These are phyloP conservation scores for Ricinus communis DNA, from an alignment of 345 rosid genomes.

Conservation along the genomic window DNA sequence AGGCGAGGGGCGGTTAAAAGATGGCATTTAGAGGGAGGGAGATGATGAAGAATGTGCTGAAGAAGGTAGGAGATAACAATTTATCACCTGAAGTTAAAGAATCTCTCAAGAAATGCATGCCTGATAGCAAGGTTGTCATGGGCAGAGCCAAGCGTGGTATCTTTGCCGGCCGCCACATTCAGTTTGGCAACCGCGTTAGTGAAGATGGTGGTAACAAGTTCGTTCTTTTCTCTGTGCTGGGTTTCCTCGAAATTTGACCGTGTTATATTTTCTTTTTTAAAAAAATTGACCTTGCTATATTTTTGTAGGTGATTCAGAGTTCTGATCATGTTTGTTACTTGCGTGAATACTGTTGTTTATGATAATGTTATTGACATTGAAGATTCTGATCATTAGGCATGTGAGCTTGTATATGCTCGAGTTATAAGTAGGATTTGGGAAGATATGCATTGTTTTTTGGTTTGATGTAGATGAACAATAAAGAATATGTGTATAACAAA, in stretches of 20 bases:
- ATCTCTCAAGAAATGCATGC: slow-evolving; percentile 64
- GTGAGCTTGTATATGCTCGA: too few species aligned
- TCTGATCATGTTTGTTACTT: not conserved
- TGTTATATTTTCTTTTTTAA: not conserved
- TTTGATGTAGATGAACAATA: too few species aligned
- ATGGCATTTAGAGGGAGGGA: slow-evolving; percentile 89
- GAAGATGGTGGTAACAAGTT: slow-evolving; percentile 97
- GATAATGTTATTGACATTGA: not conserved
- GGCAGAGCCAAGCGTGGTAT: slow-evolving; percentile 82
- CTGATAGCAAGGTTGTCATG: slow-evolving; percentile 73
- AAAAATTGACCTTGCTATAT: not conserved
- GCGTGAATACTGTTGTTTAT: not conserved
- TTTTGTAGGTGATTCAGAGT: too few species aligned
- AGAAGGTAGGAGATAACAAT: slow-evolving; percentile 64
- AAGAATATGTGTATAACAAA: too few species aligned
- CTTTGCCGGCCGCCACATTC: slow-evolving; percentile 89
- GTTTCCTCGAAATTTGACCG: not conserved
- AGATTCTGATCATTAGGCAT: too few species aligned
- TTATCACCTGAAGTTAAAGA: slow-evolving; percentile 59
- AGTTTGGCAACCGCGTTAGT: slow-evolving; percentile 82
- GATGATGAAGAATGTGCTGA: slow-evolving; percentile 85
- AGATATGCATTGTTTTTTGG: too few species aligned
- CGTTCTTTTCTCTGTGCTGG: not conserved
- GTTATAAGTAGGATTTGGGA: not conserved
- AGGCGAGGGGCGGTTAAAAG: too few species aligned